Conservation (phyloP, 169 alveolate species). For the Theileria orientalis region DNA sequence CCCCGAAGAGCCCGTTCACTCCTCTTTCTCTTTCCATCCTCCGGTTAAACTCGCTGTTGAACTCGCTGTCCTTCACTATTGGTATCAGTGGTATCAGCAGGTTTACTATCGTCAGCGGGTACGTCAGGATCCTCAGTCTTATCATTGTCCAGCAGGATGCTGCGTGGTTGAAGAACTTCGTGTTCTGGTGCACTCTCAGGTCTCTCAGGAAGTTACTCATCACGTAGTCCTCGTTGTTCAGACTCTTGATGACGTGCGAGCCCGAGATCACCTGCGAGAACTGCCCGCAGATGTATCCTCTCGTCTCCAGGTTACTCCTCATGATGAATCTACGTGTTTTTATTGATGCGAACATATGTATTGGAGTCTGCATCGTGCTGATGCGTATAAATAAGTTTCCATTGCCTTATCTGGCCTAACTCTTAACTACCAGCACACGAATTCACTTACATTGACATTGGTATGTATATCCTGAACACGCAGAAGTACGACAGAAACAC, state of each 20-base stretch:
- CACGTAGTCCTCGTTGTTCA: slow-evolving; percentile 26
- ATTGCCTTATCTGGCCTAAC: background rate
- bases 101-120: slow-evolving; percentile 48
- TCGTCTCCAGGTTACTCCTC: slow-evolving; percentile 40
- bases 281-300: slow-evolving; percentile 46
- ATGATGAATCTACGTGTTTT: slow-evolving; percentile 37
- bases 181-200: slow-evolving; percentile 43
- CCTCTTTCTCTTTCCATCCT: background rate
- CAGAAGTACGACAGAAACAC: slow-evolving; percentile 27
- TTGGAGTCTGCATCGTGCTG: background rate
- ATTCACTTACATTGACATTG: slow-evolving; percentile 48
- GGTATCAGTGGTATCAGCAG: slow-evolving; percentile 43
- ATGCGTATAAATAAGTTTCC: too few relatives aligned
- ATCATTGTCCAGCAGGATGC: slow-evolving; percentile 61
- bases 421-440: background rate
- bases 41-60: background rate
- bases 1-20: too few relatives aligned
- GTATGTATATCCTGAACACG: slow-evolving; percentile 53
- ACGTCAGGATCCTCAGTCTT: slow-evolving; percentile 40
- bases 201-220: slow-evolving; percentile 45
- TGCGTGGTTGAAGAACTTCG: slow-evolving; percentile 35
- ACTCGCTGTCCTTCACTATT: background rate
- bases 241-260: slow-evolving; percentile 45
- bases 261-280: slow-evolving; percentile 56
- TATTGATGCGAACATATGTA: background rate